phyloP scores from a whole-genome alignment of 805 yeast genomes.

The Nakazawaea populi region DNA sequence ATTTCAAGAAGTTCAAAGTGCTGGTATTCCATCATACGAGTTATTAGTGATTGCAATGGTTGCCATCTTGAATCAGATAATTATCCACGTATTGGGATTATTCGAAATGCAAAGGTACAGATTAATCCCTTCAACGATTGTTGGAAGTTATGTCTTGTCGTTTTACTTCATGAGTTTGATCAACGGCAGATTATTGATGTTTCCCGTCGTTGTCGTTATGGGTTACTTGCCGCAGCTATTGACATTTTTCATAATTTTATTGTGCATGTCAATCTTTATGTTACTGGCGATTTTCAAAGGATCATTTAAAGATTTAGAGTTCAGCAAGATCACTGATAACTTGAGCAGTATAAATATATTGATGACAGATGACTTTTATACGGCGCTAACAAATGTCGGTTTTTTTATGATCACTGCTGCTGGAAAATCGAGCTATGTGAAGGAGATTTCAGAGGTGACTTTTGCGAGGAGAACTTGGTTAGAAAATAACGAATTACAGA shows the following conservation, averaged over 20 bases:
- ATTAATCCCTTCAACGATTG: conserved; percentile 54
- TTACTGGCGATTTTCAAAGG: conserved; percentile 59
- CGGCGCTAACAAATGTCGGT: conserved; percentile 55
- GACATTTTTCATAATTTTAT: conserved; percentile 39
- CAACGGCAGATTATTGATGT: conserved; percentile 33
- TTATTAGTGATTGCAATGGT: conserved; percentile 45
- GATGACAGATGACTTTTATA: conserved; percentile 59
- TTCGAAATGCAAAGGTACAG: conserved; percentile 47
- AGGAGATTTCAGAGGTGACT: conserved; percentile 45
- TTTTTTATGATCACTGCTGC: conserved; percentile 62
- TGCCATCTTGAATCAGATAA: conserved; percentile 52
- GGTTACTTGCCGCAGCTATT: conserved; percentile 67
- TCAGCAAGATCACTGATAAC: conserved; percentile 27
- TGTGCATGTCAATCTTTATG: conserved; percentile 49
- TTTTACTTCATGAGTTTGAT: conserved; percentile 38
- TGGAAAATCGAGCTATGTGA: conserved; percentile 57
- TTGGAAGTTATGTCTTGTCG: conserved; percentile 47
- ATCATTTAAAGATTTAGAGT: conserved; percentile 24
- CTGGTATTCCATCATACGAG: conserved; percentile 46
- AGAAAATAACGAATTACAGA: conserved; percentile 22
- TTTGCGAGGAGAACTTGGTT: conserved; percentile 54
- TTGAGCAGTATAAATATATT: conserved; percentile 31
- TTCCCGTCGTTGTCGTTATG: conserved; percentile 51
- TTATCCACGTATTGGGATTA: conserved; percentile 59
- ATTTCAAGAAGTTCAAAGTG: conserved; percentile 62